A percentile compares a stretch with the other conserved stretches of the same genome.
Evolutionary conservation across 2,329 filamentous ascomycete genomes (phyloP).

Genomic region (Alternaria ethzedia): DNA sequence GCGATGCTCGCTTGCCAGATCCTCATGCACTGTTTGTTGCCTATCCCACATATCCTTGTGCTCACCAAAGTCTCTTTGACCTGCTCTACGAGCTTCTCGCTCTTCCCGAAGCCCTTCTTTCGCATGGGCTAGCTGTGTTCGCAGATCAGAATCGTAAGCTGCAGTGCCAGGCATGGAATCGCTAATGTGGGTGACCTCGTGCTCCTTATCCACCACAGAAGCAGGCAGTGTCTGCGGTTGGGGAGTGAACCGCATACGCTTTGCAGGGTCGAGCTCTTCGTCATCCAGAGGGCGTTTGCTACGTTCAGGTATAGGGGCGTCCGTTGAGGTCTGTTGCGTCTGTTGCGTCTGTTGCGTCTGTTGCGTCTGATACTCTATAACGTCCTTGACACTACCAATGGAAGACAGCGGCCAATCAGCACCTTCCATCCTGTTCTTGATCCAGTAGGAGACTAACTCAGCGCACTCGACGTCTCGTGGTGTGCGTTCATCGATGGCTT

Average conservation of each 20-base stretch:
- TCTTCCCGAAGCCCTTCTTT: conserved; percentile 13
- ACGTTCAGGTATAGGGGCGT: conserved; percentile 25
- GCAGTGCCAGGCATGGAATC: conserved; percentile 49
- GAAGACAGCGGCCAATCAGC: conserved; percentile 38
- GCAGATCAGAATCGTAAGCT: conserved; percentile 13
- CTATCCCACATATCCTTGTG: conserved; percentile 25
- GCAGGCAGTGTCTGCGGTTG: conserved; percentile 23
- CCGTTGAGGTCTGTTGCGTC: conserved; percentile 19
- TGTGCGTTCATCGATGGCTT: conserved; percentile 39
- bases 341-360: conserved; percentile 34
- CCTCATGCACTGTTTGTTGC: conserved; percentile 39
- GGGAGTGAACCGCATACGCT: conserved; percentile 44
- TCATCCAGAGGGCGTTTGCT: conserved; percentile 40
- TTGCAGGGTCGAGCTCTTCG: conserved; percentile 35
- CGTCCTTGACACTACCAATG: conserved; percentile 40
- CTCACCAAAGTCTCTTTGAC: conserved; percentile 21
- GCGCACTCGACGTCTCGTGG: conserved; percentile 33
- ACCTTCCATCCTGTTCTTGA: conserved; percentile 16
- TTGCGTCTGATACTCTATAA: conserved; percentile 39
- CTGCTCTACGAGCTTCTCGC: conserved; percentile 15
- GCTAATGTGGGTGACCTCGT: conserved; percentile 50
- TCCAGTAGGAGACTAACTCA: conserved; percentile 33
- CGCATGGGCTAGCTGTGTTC: conserved; percentile 8
- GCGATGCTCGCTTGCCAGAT: conserved; percentile 25
- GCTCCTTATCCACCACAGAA: conserved; percentile 12